Percentiles rank a stretch among this genome's conserved stretches.
These are phyloP conservation scores for Hippophae rhamnoides DNA, from an alignment of 306 rosid species.

Conservation along the genomic window DNA sequence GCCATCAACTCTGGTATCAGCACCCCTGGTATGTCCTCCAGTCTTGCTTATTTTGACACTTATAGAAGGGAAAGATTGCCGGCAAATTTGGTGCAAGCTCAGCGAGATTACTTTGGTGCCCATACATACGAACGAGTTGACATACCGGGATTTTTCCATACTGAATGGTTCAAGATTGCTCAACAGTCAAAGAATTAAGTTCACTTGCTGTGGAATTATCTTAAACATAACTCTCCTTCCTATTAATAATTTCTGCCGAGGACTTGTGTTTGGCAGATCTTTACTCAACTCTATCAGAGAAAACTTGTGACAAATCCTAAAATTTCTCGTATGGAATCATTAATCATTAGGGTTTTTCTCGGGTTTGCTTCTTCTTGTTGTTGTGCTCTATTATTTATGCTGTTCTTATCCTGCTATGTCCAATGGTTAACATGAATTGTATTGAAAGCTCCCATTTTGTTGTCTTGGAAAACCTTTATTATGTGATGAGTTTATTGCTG, in stretches of 20 bases:
- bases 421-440: background rate
- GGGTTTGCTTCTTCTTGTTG: constrained; percentile 6
- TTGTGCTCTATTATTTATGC: constrained; percentile 18
- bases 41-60: constrained; percentile 80
- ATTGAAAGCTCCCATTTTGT: constrained; percentile 12
- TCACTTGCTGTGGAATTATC: constrained; percentile 1
- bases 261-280: constrained; percentile 28
- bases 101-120: constrained; percentile 88
- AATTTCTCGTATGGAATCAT: background rate
- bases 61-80: constrained; percentile 77
- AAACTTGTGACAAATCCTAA: constrained; percentile 17
- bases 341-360: constrained; percentile 1
- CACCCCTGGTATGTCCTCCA: constrained; percentile 92
- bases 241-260: constrained; percentile 42
- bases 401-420: background rate
- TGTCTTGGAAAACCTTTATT: constrained; percentile 3
- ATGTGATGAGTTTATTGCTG: background rate
- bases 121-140: constrained; percentile 82
- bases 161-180: constrained; percentile 94
- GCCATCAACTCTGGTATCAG: constrained; percentile 78
- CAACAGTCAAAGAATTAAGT: constrained; percentile 43
- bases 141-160: constrained; percentile 69
- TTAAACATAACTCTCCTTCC: constrained; percentile 22
- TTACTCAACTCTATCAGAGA: constrained; percentile 23
- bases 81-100: constrained; percentile 92